Evolutionary conservation across 2,329 filamentous ascomycete genomes (phyloP), one percentile per base, ranked within the genome.

Genomic region (Ophiostoma fasciatum): DNA sequence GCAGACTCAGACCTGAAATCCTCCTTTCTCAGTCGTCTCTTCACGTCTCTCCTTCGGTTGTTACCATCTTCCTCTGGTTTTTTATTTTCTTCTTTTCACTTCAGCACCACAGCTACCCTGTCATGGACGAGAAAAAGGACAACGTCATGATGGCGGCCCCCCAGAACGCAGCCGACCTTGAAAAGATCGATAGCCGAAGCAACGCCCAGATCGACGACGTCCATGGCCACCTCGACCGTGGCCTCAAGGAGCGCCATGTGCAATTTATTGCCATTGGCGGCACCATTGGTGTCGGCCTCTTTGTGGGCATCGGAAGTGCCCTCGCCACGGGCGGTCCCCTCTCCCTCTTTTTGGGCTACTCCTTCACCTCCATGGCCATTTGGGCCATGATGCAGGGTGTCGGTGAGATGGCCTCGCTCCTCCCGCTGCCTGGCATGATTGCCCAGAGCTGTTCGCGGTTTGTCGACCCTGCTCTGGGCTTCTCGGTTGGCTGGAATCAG

Each of bases 401-500:
- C 41, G 73, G 74, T 9, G 74, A 79, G 52, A 78, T 79, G 74
- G 66, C 60, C 22, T 62, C 63, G 28, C 66, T 67, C 41, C 71
- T 74, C 61, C 74, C 74, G 26, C 63, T 79, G 32, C 65, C 63
- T 26, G 73, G 73, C 43, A 69, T 68, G 3, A 77, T 77, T 49
- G 66, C 78, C 41, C 70, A 74, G 44, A 62, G 77, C 48, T 72
- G 71, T 8, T 71, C 72, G 14, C 62, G 72, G 45, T 79, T 71
- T 66, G 70, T 72, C 10, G 74, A 78, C 49, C 72, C 77, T 13
- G 63, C 74, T 10, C 57, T 74, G 14, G 72, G 73, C 25, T 76
- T 78, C 46, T 63, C 63, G 47, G 59, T 54, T n/a, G 58, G 56
- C 21, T 60, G 57, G 57, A 60, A 36, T 25, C 30, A 39, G 15